Base-by-base conservation (phyloP, 352 stramenopile species). In the Globisporangium spinosum region DNA sequence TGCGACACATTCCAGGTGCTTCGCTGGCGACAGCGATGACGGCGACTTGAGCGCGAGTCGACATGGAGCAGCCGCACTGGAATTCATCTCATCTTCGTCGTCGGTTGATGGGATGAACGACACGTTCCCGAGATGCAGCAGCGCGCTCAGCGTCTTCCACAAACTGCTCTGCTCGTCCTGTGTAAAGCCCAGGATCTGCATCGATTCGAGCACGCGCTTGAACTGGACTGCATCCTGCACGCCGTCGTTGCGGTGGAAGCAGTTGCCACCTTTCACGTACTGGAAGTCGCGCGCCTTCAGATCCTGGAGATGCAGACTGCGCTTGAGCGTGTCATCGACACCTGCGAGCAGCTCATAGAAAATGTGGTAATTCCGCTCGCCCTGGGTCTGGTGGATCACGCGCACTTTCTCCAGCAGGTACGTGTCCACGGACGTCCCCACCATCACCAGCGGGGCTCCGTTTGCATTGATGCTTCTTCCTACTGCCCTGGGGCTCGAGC, bases 371-470 rank as follows among this genome's bases (percentile, higher is more conserved):
- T 92, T 93, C 25, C 88, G 83, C 63, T 95, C 88, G 17, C 81
- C 82, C 4, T 75, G 64, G 8, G 78, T 80, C 70, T 94, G 87
- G 45, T 85, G 85, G n/a, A 95, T 76, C 35, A 96, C 77, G 40
- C 90, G 85, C 54, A 97, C 90, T 69, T 98, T 98, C 76, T 98
- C 95, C 58, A 98, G 78, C 4, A 98, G 71, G 64, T 98, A 98
- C 15, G 89, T 97, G 62, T 95, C 82, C 58, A 85, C 79, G 0
- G 78, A 89, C 49, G 80, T 93, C 2, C 77, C 77, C n/a, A 85
- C 76, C 70, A 97, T 95, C 47, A 34, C 77, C 74, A 77, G 69
- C 59, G 56, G 56, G 32, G 62, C 80, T 45, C 75, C 57, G 23
- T 62, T 12, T 20, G n/a, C 57, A 15, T 13, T 40, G 53, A 43